phyloP scores from a whole-genome alignment of 768 basidiomycete genomes.

The Termitomyces bulborhizus region DNA sequence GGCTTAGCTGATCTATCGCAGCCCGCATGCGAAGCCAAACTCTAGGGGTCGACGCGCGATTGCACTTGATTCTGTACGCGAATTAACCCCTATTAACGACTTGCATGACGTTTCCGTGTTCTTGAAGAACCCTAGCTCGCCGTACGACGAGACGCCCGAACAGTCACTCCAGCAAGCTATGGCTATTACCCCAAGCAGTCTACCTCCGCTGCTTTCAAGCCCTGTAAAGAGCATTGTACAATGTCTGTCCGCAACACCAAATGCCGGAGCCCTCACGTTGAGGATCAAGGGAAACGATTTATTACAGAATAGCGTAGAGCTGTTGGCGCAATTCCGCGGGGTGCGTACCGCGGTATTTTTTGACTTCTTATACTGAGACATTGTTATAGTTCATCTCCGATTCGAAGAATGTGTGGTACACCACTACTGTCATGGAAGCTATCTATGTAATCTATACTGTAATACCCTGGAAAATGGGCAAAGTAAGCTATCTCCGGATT shows the following conservation, averaged over 20 bases:
- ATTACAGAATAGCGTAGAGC: conserved; percentile 28
- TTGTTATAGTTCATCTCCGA: conserved; percentile 52
- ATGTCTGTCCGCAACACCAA: conserved; percentile 22
- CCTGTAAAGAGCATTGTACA: conserved; percentile 35
- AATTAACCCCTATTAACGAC: conserved; percentile 45
- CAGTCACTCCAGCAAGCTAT: conserved; percentile 18
- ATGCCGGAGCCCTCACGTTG: conserved; percentile 23
- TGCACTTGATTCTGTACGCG: conserved; percentile 35
- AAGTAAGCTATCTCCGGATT: conserved; percentile 25
- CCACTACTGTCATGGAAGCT: conserved; percentile 50
- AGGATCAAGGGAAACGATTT: conserved; percentile 30
- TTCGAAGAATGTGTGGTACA: conserved; percentile 52
- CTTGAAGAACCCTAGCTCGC: conserved; percentile 41
- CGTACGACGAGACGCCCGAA: conserved; percentile 22
- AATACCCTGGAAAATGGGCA: conserved; percentile 45
- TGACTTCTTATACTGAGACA: conserved; percentile 3
- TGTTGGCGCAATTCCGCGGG: conserved; percentile 27
- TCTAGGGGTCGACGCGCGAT: conserved; percentile 19
- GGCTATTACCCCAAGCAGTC: conserved; percentile 29
- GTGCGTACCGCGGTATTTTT: conserved; percentile 21
- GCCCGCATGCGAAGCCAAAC: conserved; percentile 7
- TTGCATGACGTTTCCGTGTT: conserved; percentile 44
- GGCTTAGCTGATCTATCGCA: background rate
- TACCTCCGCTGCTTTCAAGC: conserved; percentile 32
- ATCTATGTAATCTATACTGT: conserved; percentile 44